A percentile compares a stretch with the other conserved stretches of the same genome.
Conservation (phyloP, 2,329 filamentous ascomycete genomes). For the Colletotrichum agaves region DNA sequence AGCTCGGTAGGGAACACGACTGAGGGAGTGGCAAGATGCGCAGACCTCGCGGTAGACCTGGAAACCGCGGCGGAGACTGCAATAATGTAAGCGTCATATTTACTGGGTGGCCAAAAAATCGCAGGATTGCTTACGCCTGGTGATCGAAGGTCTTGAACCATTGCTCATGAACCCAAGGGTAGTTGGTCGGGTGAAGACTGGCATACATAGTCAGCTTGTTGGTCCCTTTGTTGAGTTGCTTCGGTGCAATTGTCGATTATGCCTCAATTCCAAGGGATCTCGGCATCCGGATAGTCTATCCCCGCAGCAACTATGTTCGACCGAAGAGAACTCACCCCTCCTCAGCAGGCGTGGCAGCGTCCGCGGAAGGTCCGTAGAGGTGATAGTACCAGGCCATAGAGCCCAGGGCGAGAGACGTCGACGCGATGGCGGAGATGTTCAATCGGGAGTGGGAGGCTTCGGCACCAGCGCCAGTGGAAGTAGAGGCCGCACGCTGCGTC, state of each 20-base stretch:
- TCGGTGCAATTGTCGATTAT: slow-evolving; percentile 34
- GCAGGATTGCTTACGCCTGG: slow-evolving; percentile 76
- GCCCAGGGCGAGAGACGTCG: slow-evolving; percentile 86
- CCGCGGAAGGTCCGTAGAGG: slow-evolving; percentile 87
- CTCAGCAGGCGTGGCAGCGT: slow-evolving; percentile 92
- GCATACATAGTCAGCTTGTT: slow-evolving; percentile 18
- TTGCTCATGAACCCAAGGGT: slow-evolving; percentile 95
- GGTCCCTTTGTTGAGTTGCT: slow-evolving; percentile 20
- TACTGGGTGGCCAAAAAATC: slow-evolving; percentile 1
- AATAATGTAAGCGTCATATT: slow-evolving; percentile 33
- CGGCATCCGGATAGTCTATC: slow-evolving; percentile 8
- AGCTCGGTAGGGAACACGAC: slow-evolving; percentile 90
- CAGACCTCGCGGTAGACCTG: slow-evolving; percentile 99
- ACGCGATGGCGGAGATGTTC: slow-evolving; percentile 87
- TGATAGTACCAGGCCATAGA: slow-evolving; percentile 98
- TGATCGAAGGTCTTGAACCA: slow-evolving; percentile 97
- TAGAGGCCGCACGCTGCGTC: slow-evolving; percentile 73
- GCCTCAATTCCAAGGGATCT: slow-evolving; percentile 34
- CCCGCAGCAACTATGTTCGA: slow-evolving; percentile 24
- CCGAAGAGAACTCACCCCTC: slow-evolving; percentile 83
- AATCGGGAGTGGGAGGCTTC: slow-evolving; percentile 79
- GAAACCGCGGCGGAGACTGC: slow-evolving; percentile 96
- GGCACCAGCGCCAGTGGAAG: slow-evolving; percentile 77
- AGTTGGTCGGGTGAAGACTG: slow-evolving; percentile 90
- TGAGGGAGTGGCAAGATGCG: slow-evolving; percentile 96